Percentiles rank a stretch among this genome's conserved stretches.
phyloP scores from a whole-genome alignment of 129 eudicot species.

The Chrysanthemum seticuspe region DNA sequence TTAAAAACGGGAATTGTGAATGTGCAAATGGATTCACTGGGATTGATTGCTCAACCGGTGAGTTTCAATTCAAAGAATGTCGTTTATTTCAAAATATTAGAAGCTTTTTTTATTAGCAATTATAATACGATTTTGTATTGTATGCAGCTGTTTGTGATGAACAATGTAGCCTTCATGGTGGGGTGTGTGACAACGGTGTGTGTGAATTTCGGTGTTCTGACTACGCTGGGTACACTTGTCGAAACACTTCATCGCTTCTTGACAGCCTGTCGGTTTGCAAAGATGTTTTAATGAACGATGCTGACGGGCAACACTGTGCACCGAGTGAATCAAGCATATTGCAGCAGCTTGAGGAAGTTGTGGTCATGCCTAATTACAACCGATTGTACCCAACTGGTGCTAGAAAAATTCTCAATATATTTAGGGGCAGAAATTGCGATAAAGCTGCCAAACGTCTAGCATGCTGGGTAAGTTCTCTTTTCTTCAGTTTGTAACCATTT shows the following conservation, averaged over 20 bases:
- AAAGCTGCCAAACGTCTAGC: conserved; percentile 94
- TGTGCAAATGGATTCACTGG: conserved; percentile 83
- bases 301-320: conserved; percentile 86
- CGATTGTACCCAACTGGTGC: conserved; percentile 88
- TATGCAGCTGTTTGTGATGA: conserved; percentile 91
- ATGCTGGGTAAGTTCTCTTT: conserved; percentile 73
- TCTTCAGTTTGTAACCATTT: too few species aligned
- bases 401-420: conserved; percentile 63
- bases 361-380: conserved; percentile 94
- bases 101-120: not conserved
- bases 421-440: conserved; percentile 79
- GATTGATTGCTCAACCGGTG: conserved; percentile 92
- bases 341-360: conserved; percentile 95
- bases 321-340: conserved; percentile 84
- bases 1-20: conserved; percentile 58
- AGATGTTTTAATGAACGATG: conserved; percentile 61
- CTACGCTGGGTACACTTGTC: conserved; percentile 94
- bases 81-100: too few species aligned
- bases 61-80: not conserved
- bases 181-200: conserved; percentile 94
- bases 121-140: not conserved
- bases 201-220: conserved; percentile 98
- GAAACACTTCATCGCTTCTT: conserved; percentile 76
- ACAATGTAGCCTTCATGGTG: conserved; percentile 99
- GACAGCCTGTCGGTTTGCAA: conserved; percentile 81